Conservation (phyloP, 495 filamentous ascomycete species). For the Neurospora pannonica region DNA sequence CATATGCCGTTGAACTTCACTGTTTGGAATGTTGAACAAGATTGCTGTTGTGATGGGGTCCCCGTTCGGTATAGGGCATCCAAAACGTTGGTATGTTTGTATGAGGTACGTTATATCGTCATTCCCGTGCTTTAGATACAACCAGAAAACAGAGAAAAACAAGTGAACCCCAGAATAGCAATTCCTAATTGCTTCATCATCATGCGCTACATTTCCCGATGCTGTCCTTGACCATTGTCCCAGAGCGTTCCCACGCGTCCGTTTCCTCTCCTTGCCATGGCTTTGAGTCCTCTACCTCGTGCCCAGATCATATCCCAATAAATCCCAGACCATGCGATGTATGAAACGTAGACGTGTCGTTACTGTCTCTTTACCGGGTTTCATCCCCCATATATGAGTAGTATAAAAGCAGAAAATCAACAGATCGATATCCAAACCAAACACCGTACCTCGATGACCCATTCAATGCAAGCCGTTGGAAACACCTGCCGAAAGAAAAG, state of each 20-base stretch:
- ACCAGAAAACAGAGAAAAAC: background rate
- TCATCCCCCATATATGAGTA: slow-evolving; percentile 12
- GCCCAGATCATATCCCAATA: background rate
- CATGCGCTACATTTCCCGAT: background rate
- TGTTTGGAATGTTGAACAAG: background rate
- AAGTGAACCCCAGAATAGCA: background rate
- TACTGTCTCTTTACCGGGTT: slow-evolving; percentile 19
- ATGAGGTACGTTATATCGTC: background rate
- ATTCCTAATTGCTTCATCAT: background rate
- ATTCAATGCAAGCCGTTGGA: background rate
- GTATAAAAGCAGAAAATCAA: slow-evolving; percentile 5
- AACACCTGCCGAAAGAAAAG: background rate
- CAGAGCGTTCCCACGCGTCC: background rate
- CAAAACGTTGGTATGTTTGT: background rate
- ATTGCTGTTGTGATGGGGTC: background rate
- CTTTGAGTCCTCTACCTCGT: background rate
- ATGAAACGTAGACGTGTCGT: slow-evolving; percentile 8
- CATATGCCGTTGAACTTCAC: background rate
- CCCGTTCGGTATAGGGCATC: background rate
- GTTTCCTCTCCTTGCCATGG: background rate
- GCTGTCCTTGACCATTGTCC: background rate
- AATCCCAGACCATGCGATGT: background rate
- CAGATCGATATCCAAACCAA: background rate
- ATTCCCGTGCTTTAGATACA: background rate
- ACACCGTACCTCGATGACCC: background rate